Evolutionary conservation across 106 monocot species (phyloP), one percentile per base, ranked within the genome.

Genomic region (Gastrodia elata): DNA sequence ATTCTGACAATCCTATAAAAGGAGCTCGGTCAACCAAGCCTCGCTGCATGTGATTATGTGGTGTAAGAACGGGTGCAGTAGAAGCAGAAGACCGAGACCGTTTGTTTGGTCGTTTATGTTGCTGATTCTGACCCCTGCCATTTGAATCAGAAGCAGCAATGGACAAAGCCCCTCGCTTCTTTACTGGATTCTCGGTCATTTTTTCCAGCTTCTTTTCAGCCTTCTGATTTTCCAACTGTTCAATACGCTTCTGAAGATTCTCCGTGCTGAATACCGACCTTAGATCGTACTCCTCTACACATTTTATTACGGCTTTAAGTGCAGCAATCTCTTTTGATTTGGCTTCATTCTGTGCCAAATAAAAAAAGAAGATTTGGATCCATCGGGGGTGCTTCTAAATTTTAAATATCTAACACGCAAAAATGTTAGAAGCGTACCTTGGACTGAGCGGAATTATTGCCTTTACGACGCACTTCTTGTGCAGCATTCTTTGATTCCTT

Each of bases 291-390:
- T 85, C 87, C 68, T 87, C 85, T 28, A 91, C 68, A 11, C 78
- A 79, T 79, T 73, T 87, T 10, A 81, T 68, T 49, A 87, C 84
- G 5, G 72, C 64, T 75, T 57, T 85, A 40, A 87, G 35, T 41
- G 87, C 82, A 77, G 78, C 59, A 41, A 91, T 16, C 39, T 91
- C 83, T 75, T 81, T 91, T 26, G 84, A 75, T 48, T 39, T 81
- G 6, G 87, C 87, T 64, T 83, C 85, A 70, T 85, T 91, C 91
- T 91, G 87, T 73, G 64, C n/a, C 73, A 77, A 4, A 71, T 10
- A 32, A 68, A 46, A 18, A 70, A 33, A 40, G n/a, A 22, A 6
- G 25, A 56, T 36, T 42, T 65, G 22, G 56, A 77, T 64, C 38
- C 16, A 37, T 59, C 61, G 32, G 13, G 30, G 4, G 28, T 30